phyloP scores from a whole-genome alignment of 805 yeast species.

The Ogataea angusta region DNA sequence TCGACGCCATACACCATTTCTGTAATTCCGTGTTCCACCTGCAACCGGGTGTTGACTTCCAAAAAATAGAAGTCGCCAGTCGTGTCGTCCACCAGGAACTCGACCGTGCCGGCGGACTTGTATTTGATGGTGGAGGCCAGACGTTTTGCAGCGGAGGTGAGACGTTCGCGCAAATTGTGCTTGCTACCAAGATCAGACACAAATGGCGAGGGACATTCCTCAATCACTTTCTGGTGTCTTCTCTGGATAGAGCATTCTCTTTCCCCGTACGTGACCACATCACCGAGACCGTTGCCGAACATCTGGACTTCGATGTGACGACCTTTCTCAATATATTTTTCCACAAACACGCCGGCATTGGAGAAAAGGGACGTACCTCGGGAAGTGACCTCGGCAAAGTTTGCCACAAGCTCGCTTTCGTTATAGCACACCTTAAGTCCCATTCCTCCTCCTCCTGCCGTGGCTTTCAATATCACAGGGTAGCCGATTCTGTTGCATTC shows the following conservation, averaged over 20 bases:
- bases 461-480: slow-evolving; percentile 93
- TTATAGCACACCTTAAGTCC: slow-evolving; percentile 91
- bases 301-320: slow-evolving; percentile 96
- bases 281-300: slow-evolving; percentile 92
- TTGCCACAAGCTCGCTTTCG: slow-evolving; percentile 72
- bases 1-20: slow-evolving; percentile 94
- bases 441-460: slow-evolving; percentile 99
- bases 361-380: slow-evolving; percentile 92
- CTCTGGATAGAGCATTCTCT: slow-evolving; percentile 97
- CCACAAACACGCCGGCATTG: slow-evolving; percentile 92
- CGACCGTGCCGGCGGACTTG: slow-evolving; percentile 97
- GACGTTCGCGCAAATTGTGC: slow-evolving; percentile 40
- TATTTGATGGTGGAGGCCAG: slow-evolving; percentile 80
- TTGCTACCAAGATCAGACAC: slow-evolving; percentile 66
- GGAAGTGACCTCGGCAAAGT: slow-evolving; percentile 86
- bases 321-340: slow-evolving; percentile 89
- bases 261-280: slow-evolving; percentile 91
- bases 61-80: slow-evolving; percentile 89
- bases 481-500: slow-evolving; percentile 73
- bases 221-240: slow-evolving; percentile 93
- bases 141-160: slow-evolving; percentile 81
- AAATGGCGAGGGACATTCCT: slow-evolving; percentile 97
- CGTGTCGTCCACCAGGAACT: slow-evolving; percentile 81
- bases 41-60: slow-evolving; percentile 94
- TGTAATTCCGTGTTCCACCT: slow-evolving; percentile 97